Base-by-base conservation (phyloP, 1,284 basidiomycete species). In the Papiliotrema terrestris region DNA sequence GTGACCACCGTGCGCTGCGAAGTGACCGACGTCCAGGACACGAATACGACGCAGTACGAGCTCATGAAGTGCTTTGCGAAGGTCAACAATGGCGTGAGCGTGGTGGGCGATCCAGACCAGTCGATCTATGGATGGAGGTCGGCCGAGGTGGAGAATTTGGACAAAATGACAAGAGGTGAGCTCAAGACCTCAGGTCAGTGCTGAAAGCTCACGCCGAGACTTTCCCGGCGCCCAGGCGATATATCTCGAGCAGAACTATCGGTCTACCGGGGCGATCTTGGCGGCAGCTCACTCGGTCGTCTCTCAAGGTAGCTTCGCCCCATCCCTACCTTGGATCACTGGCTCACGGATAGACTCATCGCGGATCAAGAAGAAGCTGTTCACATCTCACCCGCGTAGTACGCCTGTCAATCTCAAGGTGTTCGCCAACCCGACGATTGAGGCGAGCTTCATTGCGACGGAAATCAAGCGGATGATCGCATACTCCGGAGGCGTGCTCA, bases 61-160 rank as follows among this genome's bases (percentile, higher is more conserved):
- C 83, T 95, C 32, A 89, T 95, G 86, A 80, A 78, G 54, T 79
- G 82, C n/a, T 84, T 94, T 53, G 87, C 85, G 0, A 67, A 80
- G 14, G 72, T 77, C 0, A 73, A 78, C 36, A 76, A 80, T 37
- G 83, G 86, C 58, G 81, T 93, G 26, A 92, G 87, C 4, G 83
- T 94, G 38, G 91, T 96, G 3, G 92, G 92, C 0, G 92, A 96
- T 75, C 91, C 92, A 0, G 91, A 96, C 73, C 91, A 95, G 69
- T 91, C 89, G 4, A 94, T 92, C 55, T 92, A 92, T 64, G 89
- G 89, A 14, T 95, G 91, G 91, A 83, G 91, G 8, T 86, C 88
- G 13, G 91, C 91, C 1, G 88, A 92, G 64, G 79, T 88, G 2
- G 83, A 81, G 57, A 92, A 92, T 71, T 75, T 92, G n/a, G 78